Conservation (phyloP, 129 eudicot genomes). For the Pseudognaphalium luteoalbum region DNA sequence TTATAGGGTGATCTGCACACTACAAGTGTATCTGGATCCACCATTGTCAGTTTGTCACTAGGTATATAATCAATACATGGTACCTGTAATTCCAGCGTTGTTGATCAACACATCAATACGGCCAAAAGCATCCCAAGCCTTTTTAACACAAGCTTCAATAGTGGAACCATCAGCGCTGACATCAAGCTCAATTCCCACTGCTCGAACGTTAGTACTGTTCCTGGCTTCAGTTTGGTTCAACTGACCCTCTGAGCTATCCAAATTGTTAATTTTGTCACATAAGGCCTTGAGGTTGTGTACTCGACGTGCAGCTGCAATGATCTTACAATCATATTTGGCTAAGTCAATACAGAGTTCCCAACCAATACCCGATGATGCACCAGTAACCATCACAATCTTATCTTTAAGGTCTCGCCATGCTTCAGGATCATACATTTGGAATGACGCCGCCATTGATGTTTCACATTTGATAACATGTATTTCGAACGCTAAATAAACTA, state of each 20-base stretch:
- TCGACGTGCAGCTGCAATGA: slow-evolving; percentile 49
- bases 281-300: slow-evolving; percentile 37
- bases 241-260: neutral
- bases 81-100: slow-evolving; percentile 57
- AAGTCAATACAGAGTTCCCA: slow-evolving; percentile 41
- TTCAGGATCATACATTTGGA: slow-evolving; percentile 9
- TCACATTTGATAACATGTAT: no score
- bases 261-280: slow-evolving; percentile 39
- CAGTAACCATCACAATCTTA: slow-evolving; percentile 53
- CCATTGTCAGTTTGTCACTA: neutral
- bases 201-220: neutral
- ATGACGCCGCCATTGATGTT: slow-evolving; percentile 17
- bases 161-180: slow-evolving; percentile 25
- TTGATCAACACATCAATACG: slow-evolving; percentile 48
- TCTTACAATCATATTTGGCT: slow-evolving; percentile 38
- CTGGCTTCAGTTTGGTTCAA: neutral
- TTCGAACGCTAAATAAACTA: neutral
- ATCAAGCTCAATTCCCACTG: slow-evolving; percentile 46
- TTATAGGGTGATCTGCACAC: no score
- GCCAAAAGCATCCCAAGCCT: slow-evolving; percentile 52
- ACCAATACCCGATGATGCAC: slow-evolving; percentile 54
- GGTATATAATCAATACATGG: neutral
- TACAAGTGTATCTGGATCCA: neutral
- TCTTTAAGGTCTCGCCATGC: slow-evolving; percentile 31
- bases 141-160: slow-evolving; percentile 30